phyloP scores from a whole-genome alignment of 2,329 filamentous ascomycete species.

The Colletotrichum lupini region DNA sequence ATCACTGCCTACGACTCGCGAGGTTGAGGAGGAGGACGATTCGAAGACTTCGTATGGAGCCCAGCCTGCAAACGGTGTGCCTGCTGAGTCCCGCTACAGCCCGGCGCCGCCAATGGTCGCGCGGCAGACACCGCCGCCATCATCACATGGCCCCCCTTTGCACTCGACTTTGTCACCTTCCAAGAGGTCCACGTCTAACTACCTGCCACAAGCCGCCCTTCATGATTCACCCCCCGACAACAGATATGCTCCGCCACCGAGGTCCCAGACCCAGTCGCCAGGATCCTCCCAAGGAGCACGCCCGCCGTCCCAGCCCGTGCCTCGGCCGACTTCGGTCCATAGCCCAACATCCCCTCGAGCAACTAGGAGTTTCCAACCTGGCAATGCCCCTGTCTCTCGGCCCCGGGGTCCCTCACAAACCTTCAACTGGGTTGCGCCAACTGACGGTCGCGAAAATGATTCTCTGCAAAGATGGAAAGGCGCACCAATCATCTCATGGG shows the following conservation, averaged over 20 bases:
- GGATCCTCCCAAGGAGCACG: constrained; percentile 56
- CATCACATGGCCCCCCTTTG: constrained; percentile 46
- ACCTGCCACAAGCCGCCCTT: constrained; percentile 54
- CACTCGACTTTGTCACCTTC: constrained; percentile 64
- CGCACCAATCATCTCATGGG: constrained; percentile 86
- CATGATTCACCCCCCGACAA: constrained; percentile 42
- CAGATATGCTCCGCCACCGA: constrained; percentile 65
- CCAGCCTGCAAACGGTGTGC: constrained; percentile 34
- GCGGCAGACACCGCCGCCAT: constrained; percentile 63
- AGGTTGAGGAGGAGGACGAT: constrained; percentile 70
- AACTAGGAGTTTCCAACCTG: constrained; percentile 35
- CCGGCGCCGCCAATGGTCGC: constrained; percentile 46
- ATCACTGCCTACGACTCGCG: constrained; percentile 70
- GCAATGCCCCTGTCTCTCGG: constrained; percentile 49
- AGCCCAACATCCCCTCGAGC: constrained; percentile 53
- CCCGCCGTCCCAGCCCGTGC: constrained; percentile 55
- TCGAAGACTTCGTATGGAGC: constrained; percentile 13
- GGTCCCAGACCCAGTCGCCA: constrained; percentile 73
- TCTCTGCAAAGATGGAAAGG: constrained; percentile 92
- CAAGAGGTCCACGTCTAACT: constrained; percentile 64
- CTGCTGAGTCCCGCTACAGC: constrained; percentile 51
- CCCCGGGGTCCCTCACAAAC: constrained; percentile 64
- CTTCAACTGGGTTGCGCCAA: constrained; percentile 70
- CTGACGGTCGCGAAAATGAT: constrained; percentile 77
- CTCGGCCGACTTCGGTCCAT: constrained; percentile 66